Base-by-base conservation (phyloP, 805 yeast genomes). In the Jamesozyma rosinii region DNA sequence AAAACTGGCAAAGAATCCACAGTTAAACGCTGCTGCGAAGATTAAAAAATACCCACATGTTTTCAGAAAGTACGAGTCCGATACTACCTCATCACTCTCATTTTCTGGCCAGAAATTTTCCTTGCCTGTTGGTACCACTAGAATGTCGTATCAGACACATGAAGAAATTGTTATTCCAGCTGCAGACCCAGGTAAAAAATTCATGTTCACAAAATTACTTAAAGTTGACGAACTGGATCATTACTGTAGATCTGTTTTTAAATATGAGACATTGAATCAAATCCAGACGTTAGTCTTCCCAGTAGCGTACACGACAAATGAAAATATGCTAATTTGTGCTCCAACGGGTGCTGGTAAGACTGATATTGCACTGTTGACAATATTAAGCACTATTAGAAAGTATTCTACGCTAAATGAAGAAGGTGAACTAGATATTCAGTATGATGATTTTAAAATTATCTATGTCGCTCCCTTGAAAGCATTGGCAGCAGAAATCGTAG, bases 271-370 rank as follows among this genome's bases (percentile, higher is more conserved):
- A 0, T 69, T 90, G 51, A 90, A 90, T 64, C 75, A 83, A 51
- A 83, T 92, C 74, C 98, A 90, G 64, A 82, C 95, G 15, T 69
- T 92, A 47, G 94, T 90, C 1, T 92, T 72, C 52, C 95, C 95
- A 0, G 86, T 89, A 13, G 97, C 95, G 0, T 92, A 90, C 60
- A 79, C 83, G 43, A 83, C 97, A 4, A 88, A 85, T 61, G 97
- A 90, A 55, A 90, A 90, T 57, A 85, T 92, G 95, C 68, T 89
- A 40, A 87, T 89, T 4, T 89, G 97, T 76, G 96, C 97, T 0
- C 97, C 97, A 1, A 89, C 97, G 0, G 97, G 97, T 72, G 95
- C 97, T 5, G 97, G 97, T 75, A 89, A 89, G 59, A 89, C 97
- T 0, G 96, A 89, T 62, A 90, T 89, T 22, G 97, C 97, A 0